Evolutionary conservation across 345 rosid genomes (phyloP), one percentile per base, ranked within the genome.

Genomic region (Excoecaria cochinchinensis): DNA sequence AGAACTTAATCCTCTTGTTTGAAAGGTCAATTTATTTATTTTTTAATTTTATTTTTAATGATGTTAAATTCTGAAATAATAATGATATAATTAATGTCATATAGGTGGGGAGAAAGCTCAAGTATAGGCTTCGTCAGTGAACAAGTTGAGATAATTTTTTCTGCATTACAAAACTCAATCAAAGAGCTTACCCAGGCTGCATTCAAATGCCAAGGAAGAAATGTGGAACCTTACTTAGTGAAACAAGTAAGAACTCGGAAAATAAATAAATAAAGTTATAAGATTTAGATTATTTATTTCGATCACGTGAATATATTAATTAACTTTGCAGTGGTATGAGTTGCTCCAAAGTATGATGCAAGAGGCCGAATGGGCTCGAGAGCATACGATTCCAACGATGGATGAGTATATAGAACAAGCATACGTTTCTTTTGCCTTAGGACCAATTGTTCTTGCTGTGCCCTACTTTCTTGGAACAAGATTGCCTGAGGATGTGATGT

Each of bases 21-120:
- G 25, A 17, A 17, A 56, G 60, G 60, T 17, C 3, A 6, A 8
- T 44, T 44, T 1, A 4, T 44, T 3, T 44, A 4, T 8, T 44
- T 44, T 31, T 31, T 31, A 31, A 6, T 44, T 44, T 44, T 1
- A 6, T 2, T 19, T 31, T 6, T 19, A 22, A 19, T 55, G 19
- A 14, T 4, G 7, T 2, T 55, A 17, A 5, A 44, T 31, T 44
- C 10, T 10, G 7, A 10, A 44, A 3, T 1, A 44, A 44, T 44
- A 6, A 44, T 44, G 0, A 2, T 4, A 7, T 56, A 52, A 52
- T 52, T 15, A 31, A 31, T 44, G 22, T 56, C 22, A 19, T 17
- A 56, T 17, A 56, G 60, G 60, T 56, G 60, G 60, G 60, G 60
- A 56, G 60, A 56, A 19, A 56, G 22, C n/a, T 56, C 60, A 56